Base-by-base conservation (phyloP, 306 rosid species). In the Leucaena leucocephala region DNA sequence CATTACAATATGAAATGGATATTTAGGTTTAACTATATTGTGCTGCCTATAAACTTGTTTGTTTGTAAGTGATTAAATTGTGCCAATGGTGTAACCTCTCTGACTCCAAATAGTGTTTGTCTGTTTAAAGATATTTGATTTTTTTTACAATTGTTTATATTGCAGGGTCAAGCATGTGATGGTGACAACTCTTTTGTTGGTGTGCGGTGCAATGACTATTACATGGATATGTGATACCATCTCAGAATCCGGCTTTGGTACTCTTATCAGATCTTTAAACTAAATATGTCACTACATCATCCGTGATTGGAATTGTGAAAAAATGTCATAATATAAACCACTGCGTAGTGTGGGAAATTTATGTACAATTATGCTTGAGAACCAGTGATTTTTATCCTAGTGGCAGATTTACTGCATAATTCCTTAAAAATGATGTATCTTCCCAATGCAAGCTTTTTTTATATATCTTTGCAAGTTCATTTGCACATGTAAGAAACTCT, bases 161-260 rank as follows among this genome's bases (percentile, higher is more conserved):
- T 83, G 88, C 89, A 94, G 98, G 84, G 83, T 84, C 86, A 92
- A 89, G 80, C 98, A 94, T 88, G 97, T 94, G 73, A 86, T 88
- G 91, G 49, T 91, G 86, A 94, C 98, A 57, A 71, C 88, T 59
- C 71, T 87, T 58, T 87, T 94, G 69, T 78, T 94, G 89, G 97
- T 91, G 43, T 94, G 92, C 76, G 98, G 98, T 81, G 97, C 98
- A 13, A 94, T 92, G 98, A 91, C 93, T 81, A 89, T 85, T 76
- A 87, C 92, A 6, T 94, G 97, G 97, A 92, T 94, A 57, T 92
- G 97, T 87, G 98, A 94, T 79, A 92, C 97, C 66, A 94, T 94
- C 81, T 58, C 98, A 79, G 97, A 94, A 86, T 89, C 98, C 87
- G 97, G 98, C 83, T 91, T 94, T 81, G 98, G 98, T 94, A 89